Evolutionary conservation across 345 rosid genomes (phyloP).

Genomic region (Gossypium longicalyx): DNA sequence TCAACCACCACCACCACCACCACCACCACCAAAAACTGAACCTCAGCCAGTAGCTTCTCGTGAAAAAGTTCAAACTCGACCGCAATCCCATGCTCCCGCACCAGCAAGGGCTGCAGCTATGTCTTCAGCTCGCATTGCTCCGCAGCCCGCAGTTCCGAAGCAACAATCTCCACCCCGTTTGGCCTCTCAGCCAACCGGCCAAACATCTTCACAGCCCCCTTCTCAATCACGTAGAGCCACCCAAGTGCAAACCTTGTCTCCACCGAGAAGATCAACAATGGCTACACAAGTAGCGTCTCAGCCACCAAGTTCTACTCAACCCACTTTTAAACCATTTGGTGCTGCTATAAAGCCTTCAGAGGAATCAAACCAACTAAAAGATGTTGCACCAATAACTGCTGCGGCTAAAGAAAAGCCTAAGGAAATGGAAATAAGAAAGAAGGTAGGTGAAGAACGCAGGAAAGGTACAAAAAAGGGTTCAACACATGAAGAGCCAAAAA

Average conservation of each 20-base stretch:
- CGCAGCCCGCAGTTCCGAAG: constrained; percentile 21
- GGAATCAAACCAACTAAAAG: constrained; percentile 9
- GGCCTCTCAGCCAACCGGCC: not conserved
- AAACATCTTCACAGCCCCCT: constrained; percentile 20
- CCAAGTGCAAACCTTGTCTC: not conserved
- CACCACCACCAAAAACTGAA: constrained; percentile 7
- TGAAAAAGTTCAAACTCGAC: not conserved
- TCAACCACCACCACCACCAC: constrained; percentile 14
- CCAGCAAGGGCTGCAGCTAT: not conserved
- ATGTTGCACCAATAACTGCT: constrained; percentile 1
- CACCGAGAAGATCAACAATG: not conserved
- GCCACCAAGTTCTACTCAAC: not conserved
- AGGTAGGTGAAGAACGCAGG: constrained; percentile 18
- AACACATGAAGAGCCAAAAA: constrained; percentile 26
- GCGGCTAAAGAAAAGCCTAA: constrained; percentile 19
- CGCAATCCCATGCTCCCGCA: not conserved
- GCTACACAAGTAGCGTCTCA: not conserved
- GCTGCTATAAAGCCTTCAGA: constrained; percentile 13
- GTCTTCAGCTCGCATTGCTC: constrained; percentile 24
- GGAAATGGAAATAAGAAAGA: constrained; percentile 23
- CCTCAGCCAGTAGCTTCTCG: constrained; percentile 1
- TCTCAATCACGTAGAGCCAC: constrained; percentile 25
- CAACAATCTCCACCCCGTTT: constrained; percentile 22
- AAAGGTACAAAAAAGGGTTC: not conserved
- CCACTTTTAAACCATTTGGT: constrained; percentile 9